Evolutionary conservation across 345 rosid genomes (phyloP), one percentile per base, ranked within the genome.

Genomic region (Populus deltoides): DNA sequence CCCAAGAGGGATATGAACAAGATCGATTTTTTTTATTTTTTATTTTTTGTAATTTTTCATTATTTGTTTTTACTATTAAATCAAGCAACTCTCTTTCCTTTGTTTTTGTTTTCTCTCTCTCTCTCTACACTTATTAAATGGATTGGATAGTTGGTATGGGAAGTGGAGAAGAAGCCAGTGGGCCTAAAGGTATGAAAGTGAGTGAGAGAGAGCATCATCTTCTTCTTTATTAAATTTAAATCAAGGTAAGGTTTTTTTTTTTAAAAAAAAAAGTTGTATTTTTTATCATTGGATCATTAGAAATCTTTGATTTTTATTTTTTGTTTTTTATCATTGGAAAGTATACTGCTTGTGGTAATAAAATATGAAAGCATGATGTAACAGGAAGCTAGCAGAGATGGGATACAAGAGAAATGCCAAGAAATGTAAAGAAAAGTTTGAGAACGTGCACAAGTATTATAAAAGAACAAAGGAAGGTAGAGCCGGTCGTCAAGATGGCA

Each of bases 351-450:
- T 59, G 12, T 10, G 65, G 65, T 59, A 24, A 59, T 59, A 59
- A 59, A 59, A 25, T 75, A 4, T 7, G 7, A 51, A 59, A 59
- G 68, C 7, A 27, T 75, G 33, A 71, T 49, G 62, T 25, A 55
- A 20, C 94, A 94, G 98, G 89, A 92, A 94, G 87, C 85, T 94
- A 13, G 89, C 85, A 74, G 97, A 92, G 87, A 76, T 86, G 29
- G 98, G 98, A 65, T 92, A 88, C 86, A 86, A 77, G 72, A 85
- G 98, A 71, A 94, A 87, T 81, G 91, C 96, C 6, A 94, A 94
- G 85, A 94, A 92, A 82, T 94, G 98, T 82, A 94, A 88, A 78
- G 98, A 94, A 74, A 94, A 94, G 82, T 94, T 94, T 81, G 97
- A 94, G 87, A 94, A 94, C 88, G 97, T 94, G 63, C 92, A 92